A percentile compares a stretch with the other conserved stretches of the same genome.
These are phyloP conservation scores for Aspergillus arachidicola DNA, from an alignment of 2,329 filamentous ascomycete genomes.

Conservation along the genomic window DNA sequence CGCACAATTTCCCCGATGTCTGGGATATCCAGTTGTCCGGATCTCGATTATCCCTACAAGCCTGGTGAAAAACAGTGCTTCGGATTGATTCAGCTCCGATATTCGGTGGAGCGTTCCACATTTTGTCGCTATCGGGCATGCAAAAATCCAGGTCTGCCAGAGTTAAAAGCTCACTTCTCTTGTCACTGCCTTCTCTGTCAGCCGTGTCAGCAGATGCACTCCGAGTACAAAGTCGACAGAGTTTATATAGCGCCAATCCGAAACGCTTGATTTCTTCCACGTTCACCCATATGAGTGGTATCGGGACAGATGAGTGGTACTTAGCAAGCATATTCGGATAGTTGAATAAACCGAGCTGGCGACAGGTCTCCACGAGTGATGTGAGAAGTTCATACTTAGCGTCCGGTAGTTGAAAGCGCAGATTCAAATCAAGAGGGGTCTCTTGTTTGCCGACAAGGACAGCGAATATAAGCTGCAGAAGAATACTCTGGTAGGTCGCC, in stretches of 20 bases:
- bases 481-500: slow-evolving; percentile 30
- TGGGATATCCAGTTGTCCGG: slow-evolving; percentile 21
- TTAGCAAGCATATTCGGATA: slow-evolving; percentile 29
- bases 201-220: neutral
- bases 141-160: slow-evolving; percentile 26
- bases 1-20: slow-evolving; percentile 11
- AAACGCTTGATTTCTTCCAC: slow-evolving; percentile 34
- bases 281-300: slow-evolving; percentile 22
- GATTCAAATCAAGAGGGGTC: slow-evolving; percentile 10
- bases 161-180: slow-evolving; percentile 16
- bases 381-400: slow-evolving; percentile 22
- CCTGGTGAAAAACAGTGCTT: slow-evolving; percentile 1
- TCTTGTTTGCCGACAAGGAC: slow-evolving; percentile 17
- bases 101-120: slow-evolving; percentile 17
- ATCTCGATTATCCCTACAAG: slow-evolving; percentile 16
- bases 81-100: neutral
- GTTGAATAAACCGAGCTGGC: slow-evolving; percentile 23
- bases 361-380: slow-evolving; percentile 27
- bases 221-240: slow-evolving; percentile 15
- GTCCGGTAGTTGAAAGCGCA: slow-evolving; percentile 12
- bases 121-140: slow-evolving; percentile 25
- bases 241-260: slow-evolving; percentile 29
- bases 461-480: slow-evolving; percentile 30
- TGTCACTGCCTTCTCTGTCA: neutral
- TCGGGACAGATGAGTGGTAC: slow-evolving; percentile 16